Percentiles rank a stretch among this genome's conserved stretches.
Evolutionary conservation across 345 rosid species (phyloP).

Genomic region (Corchorus capsularis): DNA sequence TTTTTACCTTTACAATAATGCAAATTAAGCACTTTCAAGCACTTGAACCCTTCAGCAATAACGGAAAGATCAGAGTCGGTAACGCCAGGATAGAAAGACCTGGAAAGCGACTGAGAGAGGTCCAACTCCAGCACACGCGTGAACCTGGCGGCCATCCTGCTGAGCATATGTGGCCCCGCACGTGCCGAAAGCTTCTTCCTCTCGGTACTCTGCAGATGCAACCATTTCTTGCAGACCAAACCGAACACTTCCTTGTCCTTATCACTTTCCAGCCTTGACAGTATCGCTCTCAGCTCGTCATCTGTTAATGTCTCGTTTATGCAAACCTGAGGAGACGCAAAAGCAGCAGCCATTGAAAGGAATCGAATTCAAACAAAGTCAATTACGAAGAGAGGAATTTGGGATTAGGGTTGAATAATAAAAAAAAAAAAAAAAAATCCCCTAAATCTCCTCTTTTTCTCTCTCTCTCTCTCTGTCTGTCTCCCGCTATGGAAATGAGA

Average conservation of each 20-base stretch:
- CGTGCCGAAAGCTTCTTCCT: slow-evolving; percentile 86
- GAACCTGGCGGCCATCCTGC: slow-evolving; percentile 81
- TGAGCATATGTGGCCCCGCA: slow-evolving; percentile 93
- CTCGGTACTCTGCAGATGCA: slow-evolving; percentile 79
- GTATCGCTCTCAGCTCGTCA: slow-evolving; percentile 73
- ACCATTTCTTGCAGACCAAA: slow-evolving; percentile 92
- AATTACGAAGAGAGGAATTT: neutral
- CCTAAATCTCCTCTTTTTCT: slow-evolving; percentile 3
- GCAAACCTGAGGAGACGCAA: slow-evolving; percentile 32
- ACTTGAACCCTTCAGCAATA: slow-evolving; percentile 66
- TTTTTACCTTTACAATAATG: slow-evolving; percentile 70
- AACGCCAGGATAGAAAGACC: slow-evolving; percentile 89
- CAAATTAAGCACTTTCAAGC: slow-evolving; percentile 57
- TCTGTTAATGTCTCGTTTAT: slow-evolving; percentile 76
- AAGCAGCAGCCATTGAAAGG: slow-evolving; percentile 29
- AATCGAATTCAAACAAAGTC: neutral
- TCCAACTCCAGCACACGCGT: slow-evolving; percentile 69
- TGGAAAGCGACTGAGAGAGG: slow-evolving; percentile 86
- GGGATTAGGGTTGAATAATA: slow-evolving; percentile 14
- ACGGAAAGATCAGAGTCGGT: slow-evolving; percentile 85
- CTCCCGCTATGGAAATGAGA: neutral
- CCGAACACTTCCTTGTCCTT: slow-evolving; percentile 86
- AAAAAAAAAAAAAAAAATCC: too few relatives aligned
- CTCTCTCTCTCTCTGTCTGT: neutral
- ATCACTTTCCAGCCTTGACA: slow-evolving; percentile 63